Evolutionary conservation across 2,329 filamentous ascomycete species (phyloP), one percentile per base, ranked within the genome.

Genomic region (Rugonectria rugulosa): DNA sequence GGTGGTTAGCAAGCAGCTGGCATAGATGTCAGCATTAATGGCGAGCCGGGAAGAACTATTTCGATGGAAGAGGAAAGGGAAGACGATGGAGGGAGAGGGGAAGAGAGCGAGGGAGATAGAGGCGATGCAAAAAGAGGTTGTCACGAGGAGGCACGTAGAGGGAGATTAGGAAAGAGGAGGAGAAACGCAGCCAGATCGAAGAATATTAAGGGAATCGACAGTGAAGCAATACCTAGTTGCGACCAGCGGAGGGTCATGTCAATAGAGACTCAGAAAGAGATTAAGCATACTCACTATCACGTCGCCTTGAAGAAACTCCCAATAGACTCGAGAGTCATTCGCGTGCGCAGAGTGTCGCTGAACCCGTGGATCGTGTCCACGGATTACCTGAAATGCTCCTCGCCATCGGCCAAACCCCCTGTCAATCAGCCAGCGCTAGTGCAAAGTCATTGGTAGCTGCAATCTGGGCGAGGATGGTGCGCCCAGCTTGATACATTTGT

Each of bases 341-440:
- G 5, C 5, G 40, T 24, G 47, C 38, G 27, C 20, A 21, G n/a
- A 14, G 23, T 19, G n/a, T 42, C 26, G 20, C 26, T 23, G n/a
- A 21, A 19, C 14, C 29, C 42, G 29, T 24, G 42, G 31, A 34
- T 19, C 20, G 9, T 24, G 24, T n/a, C n/a, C n/a, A n/a, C n/a
- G 20, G 31, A 37, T 24, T 10, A 37, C 15, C 32, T 21, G 24
- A 36, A 27, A 26, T 41, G 32, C 20, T 23, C 37, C 29, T 15
- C 36, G 12, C 31, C 27, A 47, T 43, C 42, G 12, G 47, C 7
- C 11, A 36, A 43, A 48, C 21, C 47, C 48, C 48, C 60, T 60
- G 54, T 45, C 52, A 45, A 57, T 60, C 53, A 53, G 38, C 49
- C 20, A 46, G 36, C 45, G 55, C 48, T 63, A 64, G 56, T 24